Percentiles rank a stretch among this genome's conserved stretches.
These are phyloP conservation scores for Dryas alaskensis DNA, from an alignment of 306 rosid genomes.

Conservation along the genomic window DNA sequence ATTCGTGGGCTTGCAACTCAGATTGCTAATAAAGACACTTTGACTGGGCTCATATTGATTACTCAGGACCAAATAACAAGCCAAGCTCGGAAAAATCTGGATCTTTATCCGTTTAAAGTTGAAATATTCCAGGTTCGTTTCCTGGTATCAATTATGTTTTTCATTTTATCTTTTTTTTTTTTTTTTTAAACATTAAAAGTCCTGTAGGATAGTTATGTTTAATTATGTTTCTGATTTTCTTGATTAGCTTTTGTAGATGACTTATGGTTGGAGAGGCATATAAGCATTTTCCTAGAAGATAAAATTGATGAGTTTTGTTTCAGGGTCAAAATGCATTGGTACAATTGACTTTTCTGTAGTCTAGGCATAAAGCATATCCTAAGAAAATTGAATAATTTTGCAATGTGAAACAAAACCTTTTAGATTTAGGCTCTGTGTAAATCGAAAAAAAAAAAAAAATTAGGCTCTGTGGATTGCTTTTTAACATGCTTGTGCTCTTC, in stretches of 20 bases:
- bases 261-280: background rate
- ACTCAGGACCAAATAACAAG: conserved; percentile 60
- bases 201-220: background rate
- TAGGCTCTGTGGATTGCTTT: background rate
- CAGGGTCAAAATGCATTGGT: background rate
- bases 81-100: conserved; percentile 72
- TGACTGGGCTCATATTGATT: conserved; percentile 64
- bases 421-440: background rate
- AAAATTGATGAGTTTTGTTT: background rate
- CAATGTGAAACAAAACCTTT: background rate
- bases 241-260: background rate
- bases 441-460: too few species aligned
- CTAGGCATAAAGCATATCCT: background rate
- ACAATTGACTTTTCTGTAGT: background rate
- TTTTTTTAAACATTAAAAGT: background rate
- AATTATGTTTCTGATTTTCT: background rate
- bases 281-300: background rate
- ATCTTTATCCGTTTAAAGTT: conserved; percentile 54
- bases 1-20: conserved; percentile 54
- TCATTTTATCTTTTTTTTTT: background rate
- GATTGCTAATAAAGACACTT: conserved; percentile 58
- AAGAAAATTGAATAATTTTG: background rate
- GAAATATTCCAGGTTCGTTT: conserved; percentile 87
- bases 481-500: background rate
- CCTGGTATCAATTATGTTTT: background rate